phyloP scores from a whole-genome alignment of 768 basidiomycete genomes.

The Boletus rubescentipes region DNA sequence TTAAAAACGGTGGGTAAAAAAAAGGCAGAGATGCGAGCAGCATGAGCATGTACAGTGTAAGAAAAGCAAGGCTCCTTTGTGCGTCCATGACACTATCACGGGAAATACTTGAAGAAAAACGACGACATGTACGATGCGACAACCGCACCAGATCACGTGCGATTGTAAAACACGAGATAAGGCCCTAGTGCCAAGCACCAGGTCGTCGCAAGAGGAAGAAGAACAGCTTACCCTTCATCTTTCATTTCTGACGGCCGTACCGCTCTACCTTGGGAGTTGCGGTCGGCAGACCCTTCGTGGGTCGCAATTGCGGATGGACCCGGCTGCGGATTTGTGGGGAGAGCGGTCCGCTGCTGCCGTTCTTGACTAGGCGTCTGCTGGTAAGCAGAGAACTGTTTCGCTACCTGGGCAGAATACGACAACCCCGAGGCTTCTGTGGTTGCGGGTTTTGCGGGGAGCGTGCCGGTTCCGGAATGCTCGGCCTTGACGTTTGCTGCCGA shows the following conservation, averaged over 20 bases:
- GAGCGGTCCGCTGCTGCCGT: conserved; percentile 44
- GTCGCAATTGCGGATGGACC: conserved; percentile 35
- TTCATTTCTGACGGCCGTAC: conserved; percentile 74
- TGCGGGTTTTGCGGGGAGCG: conserved; percentile 30
- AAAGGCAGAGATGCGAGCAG: conserved; percentile 11
- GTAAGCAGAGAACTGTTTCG: conserved; percentile 62
- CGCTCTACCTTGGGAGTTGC: conserved; percentile 45
- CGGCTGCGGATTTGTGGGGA: conserved; percentile 25
- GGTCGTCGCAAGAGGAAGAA: conserved; percentile 16
- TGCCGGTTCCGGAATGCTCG: conserved; percentile 20
- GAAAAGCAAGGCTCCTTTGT: conserved; percentile 13
- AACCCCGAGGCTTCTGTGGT: conserved; percentile 31
- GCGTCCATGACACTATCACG: conserved; percentile 30
- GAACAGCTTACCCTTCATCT: conserved; percentile 73
- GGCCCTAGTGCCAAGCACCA: conserved; percentile 12
- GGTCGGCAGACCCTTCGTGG: conserved; percentile 34
- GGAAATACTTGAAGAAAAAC: conserved; percentile 14
- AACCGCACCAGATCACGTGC: conserved; percentile 5
- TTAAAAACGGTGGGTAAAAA: conserved; percentile 22
- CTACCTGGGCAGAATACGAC: conserved; percentile 64
- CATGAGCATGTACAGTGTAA: conserved; percentile 19
- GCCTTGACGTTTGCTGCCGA: conserved; percentile 20
- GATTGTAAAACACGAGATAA: conserved; percentile 6
- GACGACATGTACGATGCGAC: conserved; percentile 15
- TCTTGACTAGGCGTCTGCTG: conserved; percentile 68